A percentile compares a stretch with the other conserved stretches of the same genome.
Conservation (phyloP, 2,329 filamentous ascomycete species). For the Blastomyces silverae region DNA sequence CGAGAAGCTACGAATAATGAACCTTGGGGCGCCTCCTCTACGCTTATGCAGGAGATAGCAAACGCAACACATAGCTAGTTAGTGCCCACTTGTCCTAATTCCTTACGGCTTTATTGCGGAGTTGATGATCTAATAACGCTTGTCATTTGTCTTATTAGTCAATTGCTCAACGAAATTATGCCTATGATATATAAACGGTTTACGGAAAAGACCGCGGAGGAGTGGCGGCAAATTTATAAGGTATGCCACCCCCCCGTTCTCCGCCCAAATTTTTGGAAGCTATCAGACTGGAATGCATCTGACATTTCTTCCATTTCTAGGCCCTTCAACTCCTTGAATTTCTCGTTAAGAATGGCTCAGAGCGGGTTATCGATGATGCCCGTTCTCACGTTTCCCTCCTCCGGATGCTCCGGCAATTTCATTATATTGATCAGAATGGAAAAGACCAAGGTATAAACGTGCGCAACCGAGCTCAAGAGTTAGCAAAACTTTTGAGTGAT, state of each 20-base stretch:
- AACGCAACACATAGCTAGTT: conserved; percentile 98
- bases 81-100: conserved; percentile 33
- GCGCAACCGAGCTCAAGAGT: conserved; percentile 89
- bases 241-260: conserved; percentile 36
- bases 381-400: conserved; percentile 89
- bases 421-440: conserved; percentile 91
- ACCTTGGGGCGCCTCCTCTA: conserved; percentile 82
- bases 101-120: conserved; percentile 11
- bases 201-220: conserved; percentile 94
- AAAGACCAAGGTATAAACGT: conserved; percentile 99
- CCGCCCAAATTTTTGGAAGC: neutral
- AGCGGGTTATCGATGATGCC: conserved; percentile 94
- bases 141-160: conserved; percentile 48
- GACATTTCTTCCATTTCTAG: conserved; percentile 31
- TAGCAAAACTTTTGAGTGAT: conserved; percentile 86
- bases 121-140: conserved; percentile 17
- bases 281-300: conserved; percentile 2
- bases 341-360: conserved; percentile 95
- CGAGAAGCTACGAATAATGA: conserved; percentile 99
- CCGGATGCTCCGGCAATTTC: conserved; percentile 98
- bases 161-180: conserved; percentile 98
- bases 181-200: conserved; percentile 99
- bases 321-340: conserved; percentile 68
- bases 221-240: conserved; percentile 99
- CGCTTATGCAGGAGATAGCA: conserved; percentile 94